Base-by-base conservation (phyloP, 1,139 yeast species). In the Candida sp. region DNA sequence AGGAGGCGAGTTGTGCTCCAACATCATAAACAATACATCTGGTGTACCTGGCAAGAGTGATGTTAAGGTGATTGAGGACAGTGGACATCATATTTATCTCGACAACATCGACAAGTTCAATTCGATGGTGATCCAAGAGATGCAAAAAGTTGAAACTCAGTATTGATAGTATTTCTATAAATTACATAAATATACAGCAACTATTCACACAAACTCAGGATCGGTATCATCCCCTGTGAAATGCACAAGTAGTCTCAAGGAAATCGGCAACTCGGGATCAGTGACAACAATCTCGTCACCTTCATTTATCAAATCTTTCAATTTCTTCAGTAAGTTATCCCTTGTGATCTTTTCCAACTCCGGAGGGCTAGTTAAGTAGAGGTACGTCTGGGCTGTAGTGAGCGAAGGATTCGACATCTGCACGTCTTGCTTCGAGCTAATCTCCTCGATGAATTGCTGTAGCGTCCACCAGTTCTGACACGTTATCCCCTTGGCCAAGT, bases 31-130 rank as follows among this genome's bases (percentile, higher is more conserved):
- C 42, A 60, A 63, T 7, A 44, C 39, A 1, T 34, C 38, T 11
- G 32, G 17, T 4, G 9, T 12, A 5, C 53, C 58, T 11, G 54
- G 63, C 28, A 60, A 62, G 2, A 78, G 85, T 55, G 72, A 68
- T 38, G 80, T 83, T 9, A 56, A 70, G 23, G 73, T 76, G 41
- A 70, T 87, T 26, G 77, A 77, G 7, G 73, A 83, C 54, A 73
- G 87, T 7, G 94, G 94, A 3, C 94, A 88, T 65, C 94, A 88
- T 63, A 61, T 88, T 12, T 88, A 88, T 62, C 70, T 88, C 55
- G 96, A 85, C 61, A 86, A 86, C 59, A 69, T 72, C 49, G 54
- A 62, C 8, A 70, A 58, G 38, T 88, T 88, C 62, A 86, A 87
- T 62, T 57, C 69, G 17, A 55, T 81, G 56, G 63, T 87, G 38